Conservation (phyloP, 129 eudicot genomes). For the Scalesia atractyloides region DNA sequence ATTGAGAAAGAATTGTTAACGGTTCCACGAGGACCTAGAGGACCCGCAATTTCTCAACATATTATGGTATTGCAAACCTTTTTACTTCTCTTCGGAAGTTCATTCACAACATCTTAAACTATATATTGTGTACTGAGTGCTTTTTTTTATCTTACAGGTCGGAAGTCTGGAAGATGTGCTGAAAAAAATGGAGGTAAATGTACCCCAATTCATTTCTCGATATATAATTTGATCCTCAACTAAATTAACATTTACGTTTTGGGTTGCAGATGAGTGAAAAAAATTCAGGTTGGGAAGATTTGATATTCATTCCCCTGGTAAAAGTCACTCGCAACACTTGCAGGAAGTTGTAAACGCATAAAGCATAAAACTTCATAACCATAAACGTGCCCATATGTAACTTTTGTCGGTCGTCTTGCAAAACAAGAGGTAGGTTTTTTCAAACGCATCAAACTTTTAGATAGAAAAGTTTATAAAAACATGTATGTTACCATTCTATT, state of each 20-base stretch:
- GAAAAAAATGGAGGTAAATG: conserved; percentile 87
- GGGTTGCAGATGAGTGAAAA: conserved; percentile 63
- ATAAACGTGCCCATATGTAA: conserved; percentile 8
- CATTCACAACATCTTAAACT: neutral
- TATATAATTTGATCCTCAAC: neutral
- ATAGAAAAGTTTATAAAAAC: neutral
- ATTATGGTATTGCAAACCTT: conserved; percentile 52
- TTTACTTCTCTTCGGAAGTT: neutral
- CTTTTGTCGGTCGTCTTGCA: conserved; percentile 9
- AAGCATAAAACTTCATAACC: conserved; percentile 18
- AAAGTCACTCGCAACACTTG: conserved; percentile 88
- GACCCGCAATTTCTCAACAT: conserved; percentile 62
- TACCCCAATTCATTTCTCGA: conserved; percentile 16
- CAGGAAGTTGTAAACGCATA: conserved; percentile 65
- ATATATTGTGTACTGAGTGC: conserved; percentile 7
- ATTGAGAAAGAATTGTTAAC: conserved; percentile 78
- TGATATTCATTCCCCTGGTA: conserved; percentile 97
- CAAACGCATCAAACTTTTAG: neutral
- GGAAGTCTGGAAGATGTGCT: conserved; percentile 96
- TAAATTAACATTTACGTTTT: neutral
- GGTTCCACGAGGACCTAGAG: conserved; percentile 64
- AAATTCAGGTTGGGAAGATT: conserved; percentile 94
- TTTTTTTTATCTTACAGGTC: conserved; percentile 50
- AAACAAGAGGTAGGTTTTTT: conserved; percentile 16
- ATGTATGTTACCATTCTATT: conserved; percentile 5